Evolutionary conservation across 305 asterid genomes (phyloP), one percentile per base, ranked within the genome.

Genomic region (Withania somnifera): DNA sequence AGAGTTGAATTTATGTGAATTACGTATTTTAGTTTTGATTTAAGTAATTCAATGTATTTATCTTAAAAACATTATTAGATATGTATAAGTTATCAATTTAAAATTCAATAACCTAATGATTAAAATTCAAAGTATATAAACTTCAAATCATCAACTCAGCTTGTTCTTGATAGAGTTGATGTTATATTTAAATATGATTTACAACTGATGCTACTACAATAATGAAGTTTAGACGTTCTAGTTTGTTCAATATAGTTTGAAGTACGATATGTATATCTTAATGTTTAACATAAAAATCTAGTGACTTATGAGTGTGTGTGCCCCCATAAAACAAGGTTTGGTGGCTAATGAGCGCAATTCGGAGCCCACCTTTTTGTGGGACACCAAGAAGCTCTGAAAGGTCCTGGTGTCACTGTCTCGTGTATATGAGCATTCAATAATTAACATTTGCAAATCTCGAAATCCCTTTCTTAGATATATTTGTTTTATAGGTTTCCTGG

Each of bases 321-420:
- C 67, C 36, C 11, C n/a, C 10, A 58, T 58, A 24, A 9, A n/a
- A 4, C 19, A 50, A 50, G 40, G 6, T 34, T 34, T 7, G 40
- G 7, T 34, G 40, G 40, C 0, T 50, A 22, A 57, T 24, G 54
- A 60, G 71, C 38, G 71, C 38, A 78, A 52, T 36, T 67, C 32
- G 69, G 81, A 36, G 83, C 85, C 10, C 77, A 34, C 40, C 40
- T 7, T 7, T 7, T n/a, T n/a, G n/a, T n/a, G n/a, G n/a, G n/a
- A n/a, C 40, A 34, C 40, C 40, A 34, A 34, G 6, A 34, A 34
- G 40, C 40, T 34, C 40, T 34, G 40, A 79, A 42, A 69, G 78
- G 82, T 47, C 75, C 78, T 77, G 38, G 54, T 83, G 71, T 79
- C 85, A 78, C 81, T 83, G 36, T 73, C 24, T 76, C 26, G 36